Evolutionary conservation across 305 asterid species (phyloP).

Genomic region (Coffea humblotiana): DNA sequence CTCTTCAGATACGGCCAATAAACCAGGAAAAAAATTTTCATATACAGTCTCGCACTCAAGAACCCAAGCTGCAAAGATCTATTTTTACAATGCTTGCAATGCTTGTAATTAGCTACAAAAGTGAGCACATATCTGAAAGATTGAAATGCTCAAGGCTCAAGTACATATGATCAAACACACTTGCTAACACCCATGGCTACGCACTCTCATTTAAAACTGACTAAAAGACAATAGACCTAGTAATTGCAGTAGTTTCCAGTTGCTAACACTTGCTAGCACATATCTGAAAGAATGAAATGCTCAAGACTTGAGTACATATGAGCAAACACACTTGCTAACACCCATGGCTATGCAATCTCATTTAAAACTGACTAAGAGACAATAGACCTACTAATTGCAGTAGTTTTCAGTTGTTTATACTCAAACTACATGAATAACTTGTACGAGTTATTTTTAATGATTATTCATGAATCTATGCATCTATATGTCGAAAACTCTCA

Average conservation of each 20-base stretch:
- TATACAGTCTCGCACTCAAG: not conserved
- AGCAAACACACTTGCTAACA: not conserved
- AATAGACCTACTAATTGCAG: not conserved
- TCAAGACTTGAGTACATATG: not conserved
- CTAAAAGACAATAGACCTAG: not conserved
- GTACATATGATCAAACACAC: not conserved
- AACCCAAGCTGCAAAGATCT: not conserved
- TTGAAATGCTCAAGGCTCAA: not conserved
- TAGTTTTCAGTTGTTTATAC: not conserved
- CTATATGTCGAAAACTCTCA: not conserved
- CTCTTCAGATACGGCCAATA: not conserved
- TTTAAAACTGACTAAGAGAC: not conserved
- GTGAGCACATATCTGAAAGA: not conserved
- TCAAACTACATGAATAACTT: not conserved
- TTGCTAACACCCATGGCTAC: not conserved
- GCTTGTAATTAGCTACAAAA: not conserved
- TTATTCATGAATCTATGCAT: not conserved
- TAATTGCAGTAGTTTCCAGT: not conserved
- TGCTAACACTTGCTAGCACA: no score
- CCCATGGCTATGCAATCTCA: not conserved
- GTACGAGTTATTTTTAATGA: not conserved
- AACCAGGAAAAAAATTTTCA: not conserved
- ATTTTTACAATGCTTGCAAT: not conserved
- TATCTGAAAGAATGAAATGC: not conserved
- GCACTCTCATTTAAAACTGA: not conserved